A percentile compares a stretch with the other conserved stretches of the same genome.
Conservation (phyloP, 495 filamentous ascomycete species). For the Lasiosphaeria miniovina region DNA sequence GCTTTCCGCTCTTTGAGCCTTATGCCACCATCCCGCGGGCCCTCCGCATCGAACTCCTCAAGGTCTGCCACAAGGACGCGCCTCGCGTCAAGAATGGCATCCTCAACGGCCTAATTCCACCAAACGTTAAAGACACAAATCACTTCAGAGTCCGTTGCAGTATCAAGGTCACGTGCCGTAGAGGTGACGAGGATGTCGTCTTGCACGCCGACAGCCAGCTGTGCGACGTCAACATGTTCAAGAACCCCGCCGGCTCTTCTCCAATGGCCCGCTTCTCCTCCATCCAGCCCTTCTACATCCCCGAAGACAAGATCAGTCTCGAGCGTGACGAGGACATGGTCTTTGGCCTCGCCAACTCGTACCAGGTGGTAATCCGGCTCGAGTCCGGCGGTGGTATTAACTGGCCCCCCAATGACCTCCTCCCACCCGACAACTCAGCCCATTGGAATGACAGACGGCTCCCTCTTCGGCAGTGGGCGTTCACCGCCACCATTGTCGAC, state of each 20-base stretch:
- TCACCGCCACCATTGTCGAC: constrained; percentile 39
- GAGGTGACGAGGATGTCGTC: constrained; percentile 26
- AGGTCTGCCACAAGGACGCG: constrained; percentile 44
- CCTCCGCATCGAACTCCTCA: constrained; percentile 47
- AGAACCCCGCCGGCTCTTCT: constrained; percentile 39
- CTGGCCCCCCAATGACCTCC: constrained; percentile 48
- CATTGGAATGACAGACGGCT: constrained; percentile 21
- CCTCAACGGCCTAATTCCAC: constrained; percentile 36
- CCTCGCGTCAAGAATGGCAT: constrained; percentile 37
- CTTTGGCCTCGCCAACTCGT: constrained; percentile 44
- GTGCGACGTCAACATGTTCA: constrained; percentile 44
- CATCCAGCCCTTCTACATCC: constrained; percentile 45
- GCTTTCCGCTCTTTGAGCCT: constrained; percentile 32
- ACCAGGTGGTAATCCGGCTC: constrained; percentile 45
- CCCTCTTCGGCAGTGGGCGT: constrained; percentile 35
- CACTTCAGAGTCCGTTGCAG: constrained; percentile 43
- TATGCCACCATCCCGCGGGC: constrained; percentile 29
- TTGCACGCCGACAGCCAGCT: constrained; percentile 47
- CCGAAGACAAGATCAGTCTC: constrained; percentile 45
- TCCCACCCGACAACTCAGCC: constrained; percentile 29
- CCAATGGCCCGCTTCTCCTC: constrained; percentile 45
- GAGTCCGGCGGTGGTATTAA: constrained; percentile 42
- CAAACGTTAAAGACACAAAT: constrained; percentile 36
- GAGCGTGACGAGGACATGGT: constrained; percentile 39
- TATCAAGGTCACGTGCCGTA: constrained; percentile 35